Evolutionary conservation across 106 monocot species (phyloP).

Genomic region (Platanthera zijinensis): DNA sequence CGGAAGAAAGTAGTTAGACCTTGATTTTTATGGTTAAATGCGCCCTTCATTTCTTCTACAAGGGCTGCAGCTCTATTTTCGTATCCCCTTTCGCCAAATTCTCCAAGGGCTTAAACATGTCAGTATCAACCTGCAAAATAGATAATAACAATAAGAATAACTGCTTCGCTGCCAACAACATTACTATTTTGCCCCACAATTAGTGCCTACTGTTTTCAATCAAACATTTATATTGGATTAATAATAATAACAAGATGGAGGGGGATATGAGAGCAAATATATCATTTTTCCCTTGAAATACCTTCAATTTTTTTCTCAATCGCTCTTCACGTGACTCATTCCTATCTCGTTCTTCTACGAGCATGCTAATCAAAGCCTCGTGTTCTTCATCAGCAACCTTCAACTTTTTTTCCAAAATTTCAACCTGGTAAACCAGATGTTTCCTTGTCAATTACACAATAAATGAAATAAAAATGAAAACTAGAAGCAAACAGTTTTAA

Average conservation of each 20-base stretch:
- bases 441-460: background rate
- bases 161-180: no score
- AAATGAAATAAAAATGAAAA: background rate
- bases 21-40: background rate
- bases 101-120: background rate
- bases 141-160: background rate
- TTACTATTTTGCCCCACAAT: no score
- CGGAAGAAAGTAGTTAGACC: background rate
- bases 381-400: slow-evolving; percentile 47
- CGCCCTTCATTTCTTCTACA: background rate
- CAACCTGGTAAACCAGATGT: slow-evolving; percentile 20
- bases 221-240: background rate
- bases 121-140: background rate
- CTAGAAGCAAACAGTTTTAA: background rate
- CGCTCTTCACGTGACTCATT: slow-evolving; percentile 53
- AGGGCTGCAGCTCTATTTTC: background rate
- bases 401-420: slow-evolving; percentile 21
- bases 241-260: background rate
- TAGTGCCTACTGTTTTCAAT: no score
- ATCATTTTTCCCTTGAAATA: slow-evolving; percentile 2
- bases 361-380: slow-evolving; percentile 64
- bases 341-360: slow-evolving; percentile 63
- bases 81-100: background rate
- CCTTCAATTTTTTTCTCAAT: slow-evolving; percentile 51
- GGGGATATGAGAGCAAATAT: background rate